Percentiles rank a stretch among this genome's conserved stretches.
Evolutionary conservation across 768 basidiomycete species (phyloP).

Genomic region (Rhodosporidiobolus odoratus): DNA sequence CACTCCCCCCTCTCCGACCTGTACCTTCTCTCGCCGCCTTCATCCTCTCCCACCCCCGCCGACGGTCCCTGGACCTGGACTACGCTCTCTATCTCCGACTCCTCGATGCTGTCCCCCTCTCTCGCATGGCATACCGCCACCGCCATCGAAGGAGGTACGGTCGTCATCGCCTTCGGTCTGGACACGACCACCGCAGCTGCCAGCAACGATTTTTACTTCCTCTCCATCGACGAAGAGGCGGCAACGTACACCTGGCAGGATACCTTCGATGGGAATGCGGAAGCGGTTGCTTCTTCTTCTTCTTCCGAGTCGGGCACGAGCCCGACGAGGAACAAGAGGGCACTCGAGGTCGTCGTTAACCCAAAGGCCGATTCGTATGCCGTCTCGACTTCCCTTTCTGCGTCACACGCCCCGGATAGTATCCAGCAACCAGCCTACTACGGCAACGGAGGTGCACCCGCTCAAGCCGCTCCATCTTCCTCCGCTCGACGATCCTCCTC

Average conservation of each 20-base stretch:
- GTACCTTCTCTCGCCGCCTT: conserved; percentile 21
- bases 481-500: background rate
- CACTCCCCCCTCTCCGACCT: conserved; percentile 15
- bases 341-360: conserved; percentile 16
- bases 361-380: conserved; percentile 6
- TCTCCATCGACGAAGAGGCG: conserved; percentile 22
- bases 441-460: background rate
- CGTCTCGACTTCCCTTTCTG: background rate
- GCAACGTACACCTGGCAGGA: conserved; percentile 24
- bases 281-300: too few relatives aligned
- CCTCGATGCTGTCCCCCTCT: conserved; percentile 14
- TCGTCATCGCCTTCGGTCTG: conserved; percentile 39
- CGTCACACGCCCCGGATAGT: background rate
- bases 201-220: conserved; percentile 31
- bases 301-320: background rate
- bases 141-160: background rate
- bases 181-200: conserved; percentile 10
- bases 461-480: too few relatives aligned
- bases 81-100: conserved; percentile 6
- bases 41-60: background rate
- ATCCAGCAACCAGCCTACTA: background rate
- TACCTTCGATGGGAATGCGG: conserved; percentile 13
- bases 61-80: conserved; percentile 37
- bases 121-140: conserved; percentile 37
- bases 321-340: conserved; percentile 1